Evolutionary conservation across 139 green algal species (phyloP).

Genomic region (Micractinium sp.): DNA sequence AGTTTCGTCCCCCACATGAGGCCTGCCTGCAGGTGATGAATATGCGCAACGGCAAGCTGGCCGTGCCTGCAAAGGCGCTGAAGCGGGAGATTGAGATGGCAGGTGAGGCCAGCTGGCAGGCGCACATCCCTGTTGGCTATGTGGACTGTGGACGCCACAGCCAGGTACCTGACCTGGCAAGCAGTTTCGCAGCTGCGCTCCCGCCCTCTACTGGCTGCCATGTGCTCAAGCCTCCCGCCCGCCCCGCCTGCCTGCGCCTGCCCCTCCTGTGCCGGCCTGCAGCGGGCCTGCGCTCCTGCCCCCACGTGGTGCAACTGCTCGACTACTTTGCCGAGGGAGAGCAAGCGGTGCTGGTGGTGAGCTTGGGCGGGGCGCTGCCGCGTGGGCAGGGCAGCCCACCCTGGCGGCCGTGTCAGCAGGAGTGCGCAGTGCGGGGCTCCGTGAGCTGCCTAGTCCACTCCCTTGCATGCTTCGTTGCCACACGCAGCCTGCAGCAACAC

Average conservation of each 20-base stretch:
- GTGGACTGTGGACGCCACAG: too few species aligned
- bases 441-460: too few species aligned
- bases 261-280: background rate
- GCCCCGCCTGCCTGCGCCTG: background rate
- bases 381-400: background rate
- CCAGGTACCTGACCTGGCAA: too few species aligned
- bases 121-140: too few species aligned
- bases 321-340: background rate
- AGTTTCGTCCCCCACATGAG: too few species aligned
- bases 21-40: background rate
- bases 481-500: too few species aligned
- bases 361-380: too few species aligned
- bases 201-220: too few species aligned
- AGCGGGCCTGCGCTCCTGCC: background rate
- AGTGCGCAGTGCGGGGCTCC: too few species aligned
- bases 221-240: background rate
- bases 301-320: background rate
- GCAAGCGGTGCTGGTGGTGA: background rate
- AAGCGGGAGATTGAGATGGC: background rate
- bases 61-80: background rate
- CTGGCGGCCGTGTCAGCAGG: background rate
- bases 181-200: too few species aligned
- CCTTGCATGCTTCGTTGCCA: too few species aligned
- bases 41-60: background rate
- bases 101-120: background rate